Evolutionary conservation across 208 protist genomes (phyloP), one percentile per base, ranked within the genome.

Genomic region (Tritrichomonas musculus): DNA sequence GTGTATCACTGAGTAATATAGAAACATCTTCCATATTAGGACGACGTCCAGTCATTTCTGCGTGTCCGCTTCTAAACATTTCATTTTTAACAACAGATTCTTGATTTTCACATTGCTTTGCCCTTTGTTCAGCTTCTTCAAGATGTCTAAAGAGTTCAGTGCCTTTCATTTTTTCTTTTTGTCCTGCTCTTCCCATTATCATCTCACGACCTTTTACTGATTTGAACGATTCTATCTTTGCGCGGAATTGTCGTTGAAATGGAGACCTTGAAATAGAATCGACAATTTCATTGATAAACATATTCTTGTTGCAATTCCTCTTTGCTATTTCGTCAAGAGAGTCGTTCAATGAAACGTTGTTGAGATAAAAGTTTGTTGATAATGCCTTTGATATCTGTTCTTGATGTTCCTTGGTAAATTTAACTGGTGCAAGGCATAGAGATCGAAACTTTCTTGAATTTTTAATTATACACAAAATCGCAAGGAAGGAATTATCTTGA

Each of bases 21-120:
- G 77, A 88, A 57, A 88, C 77, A 88, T 88, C 77, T 57, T 88
- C 77, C 77, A 88, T 88, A 33, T 53, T 47, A 2, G 39, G 77
- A 57, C 77, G 77, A 60, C 77, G 77, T 8, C 77, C 77, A 39
- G 57, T 50, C 47, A 60, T 88, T 57, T 88, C 77, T 25, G 77
- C 77, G 20, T 88, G 77, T 22, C 77, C 77, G 14, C 14, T 33
- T 1, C 77, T 41, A 8, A 88, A 88, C 14, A 33, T 5, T 25
- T 88, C 77, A 13, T 17, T 57, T 57, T 60, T 88, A 39, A 2
- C 27, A 88, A 39, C 47, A 1, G 77, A 57, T 88, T 88, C 77
- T 53, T 5, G 14, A 20, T 44, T 53, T 53, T 88, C 77, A 53
- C 1, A 57, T 53, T 41, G 53, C 20, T 47, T 53, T 1, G 77